A percentile compares a stretch with the other conserved stretches of the same genome.
Conservation (phyloP, 2,329 filamentous ascomycete species). For the Trichophyton mentagrophytes region DNA sequence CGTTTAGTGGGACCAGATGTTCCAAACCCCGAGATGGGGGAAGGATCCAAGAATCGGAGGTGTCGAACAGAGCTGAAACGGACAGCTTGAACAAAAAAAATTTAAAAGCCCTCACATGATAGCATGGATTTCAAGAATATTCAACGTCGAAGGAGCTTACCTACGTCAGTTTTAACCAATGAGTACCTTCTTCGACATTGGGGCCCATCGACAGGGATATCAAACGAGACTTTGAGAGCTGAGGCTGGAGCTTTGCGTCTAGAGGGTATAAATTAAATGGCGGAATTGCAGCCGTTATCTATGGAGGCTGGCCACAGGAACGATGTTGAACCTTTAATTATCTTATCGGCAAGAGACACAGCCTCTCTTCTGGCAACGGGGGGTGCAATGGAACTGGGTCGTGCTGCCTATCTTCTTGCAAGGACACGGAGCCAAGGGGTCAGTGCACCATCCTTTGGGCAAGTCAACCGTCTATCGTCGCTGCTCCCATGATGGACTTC, state of each 20-base stretch:
- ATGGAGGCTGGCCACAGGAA: neutral
- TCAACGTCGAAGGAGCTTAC: neutral
- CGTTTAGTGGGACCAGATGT: neutral
- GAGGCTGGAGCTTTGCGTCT: neutral
- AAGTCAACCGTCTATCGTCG: neutral
- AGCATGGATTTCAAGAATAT: neutral
- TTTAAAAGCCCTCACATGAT: neutral
- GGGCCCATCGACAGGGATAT: neutral
- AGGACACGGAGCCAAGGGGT: constrained; percentile 1
- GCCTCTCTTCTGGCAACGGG: neutral
- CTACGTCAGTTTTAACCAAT: neutral
- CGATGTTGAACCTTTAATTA: neutral
- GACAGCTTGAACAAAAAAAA: neutral
- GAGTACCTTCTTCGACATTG: neutral
- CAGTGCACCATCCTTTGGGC: neutral
- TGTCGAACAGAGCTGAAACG: neutral
- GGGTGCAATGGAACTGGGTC: neutral
- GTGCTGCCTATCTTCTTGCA: neutral
- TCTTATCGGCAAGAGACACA: neutral
- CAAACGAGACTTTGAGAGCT: neutral
- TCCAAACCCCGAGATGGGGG: neutral
- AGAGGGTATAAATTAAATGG: neutral
- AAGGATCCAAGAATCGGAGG: neutral
- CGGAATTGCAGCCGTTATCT: neutral
- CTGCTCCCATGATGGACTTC: constrained; percentile 1